Evolutionary conservation across 805 yeast genomes (phyloP), one percentile per base, ranked within the genome.

Genomic region (Saccharomycopsis sp.): DNA sequence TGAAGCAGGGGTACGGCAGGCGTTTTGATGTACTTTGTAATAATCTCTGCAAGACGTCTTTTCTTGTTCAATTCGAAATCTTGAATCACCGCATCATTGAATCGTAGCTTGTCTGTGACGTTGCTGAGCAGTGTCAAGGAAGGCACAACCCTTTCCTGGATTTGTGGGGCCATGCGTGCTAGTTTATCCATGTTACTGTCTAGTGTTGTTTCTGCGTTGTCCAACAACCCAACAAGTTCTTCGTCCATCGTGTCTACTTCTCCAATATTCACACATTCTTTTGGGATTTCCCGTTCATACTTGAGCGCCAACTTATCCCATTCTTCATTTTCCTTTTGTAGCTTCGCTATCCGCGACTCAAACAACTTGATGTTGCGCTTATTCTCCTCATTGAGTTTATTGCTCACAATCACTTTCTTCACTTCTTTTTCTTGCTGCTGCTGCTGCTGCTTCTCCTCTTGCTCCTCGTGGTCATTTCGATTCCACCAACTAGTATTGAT

Each of bases 401-500:
- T 81, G 1, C 84, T 80, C 26, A 65, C 56, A 25, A 71, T 52
- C 5, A 63, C 57, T 5, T 57, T 56, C 13, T 21, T 36, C 10
- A 13, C 21, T 19, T 29, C 38, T 19, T n/a, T 17, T 8, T 17
- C 7, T 13, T 39, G 50, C 46, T 26, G 37, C 25, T 3, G 26
- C 23, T 5, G 21, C 38, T 8, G 59, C 59, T 8, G 30, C 45
- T 27, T 55, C 42, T 39, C 59, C 57, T 52, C 54, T 4, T 50
- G 58, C 1, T 50, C 56, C 3, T 52, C 52, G 2, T 50, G 53
- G 3, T 54, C 58, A 12, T 52, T 50, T 10, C 67, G 56, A 38
- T 63, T 65, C 69, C 80, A 78, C 94, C 92, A 83, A 52, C 80
- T 75, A 3, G 81, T 73, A 37, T 72, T 62, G 12, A 82, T 65